Conservation (phyloP, 257 asterid genomes). For the Plectranthus barbatus region DNA sequence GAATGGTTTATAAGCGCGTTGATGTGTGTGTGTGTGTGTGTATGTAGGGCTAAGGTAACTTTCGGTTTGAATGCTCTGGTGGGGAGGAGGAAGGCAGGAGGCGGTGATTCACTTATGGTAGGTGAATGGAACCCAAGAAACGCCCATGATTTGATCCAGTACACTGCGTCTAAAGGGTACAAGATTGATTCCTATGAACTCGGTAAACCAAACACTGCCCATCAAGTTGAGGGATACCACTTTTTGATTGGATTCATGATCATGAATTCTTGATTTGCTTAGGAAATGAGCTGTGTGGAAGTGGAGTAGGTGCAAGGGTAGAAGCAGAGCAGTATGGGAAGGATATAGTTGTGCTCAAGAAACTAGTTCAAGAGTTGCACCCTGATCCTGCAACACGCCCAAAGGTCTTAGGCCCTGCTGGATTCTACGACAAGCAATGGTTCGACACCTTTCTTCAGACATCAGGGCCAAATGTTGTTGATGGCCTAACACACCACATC, state of each 20-base stretch:
- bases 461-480: conserved; percentile 50
- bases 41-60: conserved; percentile 53
- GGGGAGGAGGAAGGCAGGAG: conserved; percentile 35
- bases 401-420: conserved; percentile 66
- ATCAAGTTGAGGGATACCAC: background rate
- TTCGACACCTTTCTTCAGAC: conserved; percentile 37
- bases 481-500: conserved; percentile 75
- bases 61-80: conserved; percentile 68
- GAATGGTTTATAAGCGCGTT: background rate
- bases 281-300: conserved; percentile 81
- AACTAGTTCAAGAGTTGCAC: conserved; percentile 36
- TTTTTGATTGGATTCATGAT: too few relatives aligned
- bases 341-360: conserved; percentile 42
- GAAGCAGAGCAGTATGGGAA: conserved; percentile 62
- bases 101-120: conserved; percentile 27
- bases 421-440: conserved; percentile 67
- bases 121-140: conserved; percentile 62
- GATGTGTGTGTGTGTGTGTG: background rate
- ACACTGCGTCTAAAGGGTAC: conserved; percentile 57
- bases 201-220: conserved; percentile 22
- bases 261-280: too few relatives aligned
- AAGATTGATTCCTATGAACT: conserved; percentile 76
- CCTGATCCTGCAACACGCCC: conserved; percentile 36
- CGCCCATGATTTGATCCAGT: conserved; percentile 52
- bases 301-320: conserved; percentile 48